Evolutionary conservation across 2,329 filamentous ascomycete species (phyloP).

Genomic region (Aureobasidium sp.): DNA sequence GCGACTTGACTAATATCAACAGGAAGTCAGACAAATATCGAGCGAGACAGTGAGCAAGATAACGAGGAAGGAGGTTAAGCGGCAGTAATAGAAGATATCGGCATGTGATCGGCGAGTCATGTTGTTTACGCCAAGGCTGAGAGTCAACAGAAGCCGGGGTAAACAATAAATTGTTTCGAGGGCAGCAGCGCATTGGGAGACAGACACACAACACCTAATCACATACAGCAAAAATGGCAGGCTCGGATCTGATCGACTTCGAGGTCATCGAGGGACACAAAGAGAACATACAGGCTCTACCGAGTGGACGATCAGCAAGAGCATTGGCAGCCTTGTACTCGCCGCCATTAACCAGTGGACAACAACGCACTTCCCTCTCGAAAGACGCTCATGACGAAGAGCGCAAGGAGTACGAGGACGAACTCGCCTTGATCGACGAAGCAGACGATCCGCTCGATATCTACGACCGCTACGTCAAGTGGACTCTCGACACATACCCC

Average conservation of each 20-base stretch:
- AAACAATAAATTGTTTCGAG: background rate
- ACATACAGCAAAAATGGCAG: slow-evolving; percentile 21
- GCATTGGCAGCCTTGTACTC: slow-evolving; percentile 80
- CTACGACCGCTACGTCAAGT: slow-evolving; percentile 93
- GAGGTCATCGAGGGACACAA: slow-evolving; percentile 94
- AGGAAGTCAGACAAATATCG: background rate
- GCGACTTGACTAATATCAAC: too few species aligned
- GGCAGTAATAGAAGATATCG: background rate
- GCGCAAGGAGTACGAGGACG: slow-evolving; percentile 76
- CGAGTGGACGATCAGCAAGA: slow-evolving; percentile 78
- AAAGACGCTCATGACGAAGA: slow-evolving; percentile 70
- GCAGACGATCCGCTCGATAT: slow-evolving; percentile 92
- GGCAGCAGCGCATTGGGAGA: background rate
- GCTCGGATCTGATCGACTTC: slow-evolving; percentile 52
- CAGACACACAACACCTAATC: background rate
- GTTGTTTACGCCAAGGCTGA: background rate
- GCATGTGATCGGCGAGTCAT: background rate
- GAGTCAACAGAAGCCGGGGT: background rate
- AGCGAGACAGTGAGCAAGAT: too few species aligned
- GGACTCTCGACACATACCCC: slow-evolving; percentile 92
- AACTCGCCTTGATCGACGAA: slow-evolving; percentile 69
- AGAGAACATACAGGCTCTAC: slow-evolving; percentile 93
- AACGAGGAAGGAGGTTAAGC: background rate
- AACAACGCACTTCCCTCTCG: slow-evolving; percentile 31
- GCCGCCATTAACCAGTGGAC: slow-evolving; percentile 29